These are phyloP conservation scores for Crithidia mellificae DNA, from an alignment of 208 protist genomes.

Conservation along the genomic window DNA sequence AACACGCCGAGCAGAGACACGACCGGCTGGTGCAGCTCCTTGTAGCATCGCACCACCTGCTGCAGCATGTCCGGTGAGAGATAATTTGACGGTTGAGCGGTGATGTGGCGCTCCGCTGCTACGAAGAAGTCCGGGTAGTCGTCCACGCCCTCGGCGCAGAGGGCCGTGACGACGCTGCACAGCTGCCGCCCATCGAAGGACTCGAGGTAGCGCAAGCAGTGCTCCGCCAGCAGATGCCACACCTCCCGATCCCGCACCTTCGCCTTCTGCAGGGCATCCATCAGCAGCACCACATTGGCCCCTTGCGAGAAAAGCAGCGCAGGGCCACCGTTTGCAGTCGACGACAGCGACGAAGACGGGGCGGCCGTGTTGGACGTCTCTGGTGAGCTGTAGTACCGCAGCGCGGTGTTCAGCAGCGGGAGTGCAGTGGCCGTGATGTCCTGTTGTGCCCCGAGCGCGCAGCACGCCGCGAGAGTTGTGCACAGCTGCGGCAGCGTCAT, in stretches of 20 bases:
- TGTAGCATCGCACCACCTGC: conserved; percentile 67
- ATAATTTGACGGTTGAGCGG: conserved; percentile 38
- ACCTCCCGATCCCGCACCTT: conserved; percentile 65
- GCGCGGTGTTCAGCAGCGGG: conserved; percentile 55
- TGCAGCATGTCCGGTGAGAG: conserved; percentile 59
- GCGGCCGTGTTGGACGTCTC: background rate
- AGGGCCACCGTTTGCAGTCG: background rate
- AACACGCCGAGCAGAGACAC: conserved; percentile 54
- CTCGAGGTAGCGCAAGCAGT: conserved; percentile 69
- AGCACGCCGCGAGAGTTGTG: conserved; percentile 68
- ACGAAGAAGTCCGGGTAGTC: conserved; percentile 83
- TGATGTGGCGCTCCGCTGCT: conserved; percentile 67
- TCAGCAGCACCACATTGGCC: conserved; percentile 37
- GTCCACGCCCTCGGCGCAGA: conserved; percentile 51
- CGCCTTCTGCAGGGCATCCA: conserved; percentile 53
- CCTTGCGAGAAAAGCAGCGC: conserved; percentile 26
- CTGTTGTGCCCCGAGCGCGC: conserved; percentile 55
- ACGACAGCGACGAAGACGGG: background rate
- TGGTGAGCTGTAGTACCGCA: conserved; percentile 33
- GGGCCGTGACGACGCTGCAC: conserved; percentile 52
- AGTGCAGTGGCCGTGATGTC: conserved; percentile 50
- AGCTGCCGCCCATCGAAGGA: conserved; percentile 67
- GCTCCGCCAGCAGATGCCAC: conserved; percentile 74
- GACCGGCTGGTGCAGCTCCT: conserved; percentile 61
- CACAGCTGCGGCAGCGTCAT: conserved; percentile 63